phyloP scores from a whole-genome alignment of 1,284 basidiomycete species.

The Malassezia vespertilionis region DNA sequence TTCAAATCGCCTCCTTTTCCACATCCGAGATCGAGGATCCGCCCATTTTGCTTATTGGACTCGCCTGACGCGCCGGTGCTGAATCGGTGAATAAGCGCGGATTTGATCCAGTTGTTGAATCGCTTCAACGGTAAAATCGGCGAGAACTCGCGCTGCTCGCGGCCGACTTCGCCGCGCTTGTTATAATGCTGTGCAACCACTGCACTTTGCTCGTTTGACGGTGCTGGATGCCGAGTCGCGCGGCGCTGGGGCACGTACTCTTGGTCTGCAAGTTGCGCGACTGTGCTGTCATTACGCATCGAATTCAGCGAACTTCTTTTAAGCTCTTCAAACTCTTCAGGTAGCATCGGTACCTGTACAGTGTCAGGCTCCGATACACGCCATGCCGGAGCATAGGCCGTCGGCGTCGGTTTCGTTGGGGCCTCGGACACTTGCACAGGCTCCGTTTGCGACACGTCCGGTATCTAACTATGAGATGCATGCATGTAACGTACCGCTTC shows the following conservation, averaged over 20 bases:
- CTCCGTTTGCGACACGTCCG: neutral
- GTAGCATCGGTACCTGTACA: slow-evolving; percentile 23
- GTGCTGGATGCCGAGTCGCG: slow-evolving; percentile 3
- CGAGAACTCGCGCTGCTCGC: slow-evolving; percentile 70
- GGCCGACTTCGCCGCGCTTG: slow-evolving; percentile 75
- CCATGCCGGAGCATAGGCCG: slow-evolving; percentile 19
- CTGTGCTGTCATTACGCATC: too few species aligned
- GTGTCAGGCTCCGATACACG: slow-evolving; percentile 24
- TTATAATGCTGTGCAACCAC: slow-evolving; percentile 54
- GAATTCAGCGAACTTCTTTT: slow-evolving; percentile 25
- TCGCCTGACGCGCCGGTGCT: slow-evolving; percentile 11
- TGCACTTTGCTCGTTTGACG: too few species aligned
- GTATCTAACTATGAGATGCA: too few species aligned
- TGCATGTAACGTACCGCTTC: too few species aligned
- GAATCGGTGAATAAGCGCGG: slow-evolving; percentile 26
- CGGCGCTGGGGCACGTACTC: slow-evolving; percentile 13
- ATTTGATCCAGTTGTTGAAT: slow-evolving; percentile 79
- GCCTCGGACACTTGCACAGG: neutral
- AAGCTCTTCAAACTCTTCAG: slow-evolving; percentile 27
- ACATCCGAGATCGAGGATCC: slow-evolving; percentile 88
- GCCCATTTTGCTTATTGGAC: slow-evolving; percentile 51
- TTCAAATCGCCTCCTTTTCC: slow-evolving; percentile 94
- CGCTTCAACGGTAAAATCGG: slow-evolving; percentile 91
- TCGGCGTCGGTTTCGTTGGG: neutral
- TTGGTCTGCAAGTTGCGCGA: too few species aligned